A percentile compares a stretch with the other conserved stretches of the same genome.
Evolutionary conservation across 306 rosid species (phyloP).

Genomic region (Lotus japonicus): DNA sequence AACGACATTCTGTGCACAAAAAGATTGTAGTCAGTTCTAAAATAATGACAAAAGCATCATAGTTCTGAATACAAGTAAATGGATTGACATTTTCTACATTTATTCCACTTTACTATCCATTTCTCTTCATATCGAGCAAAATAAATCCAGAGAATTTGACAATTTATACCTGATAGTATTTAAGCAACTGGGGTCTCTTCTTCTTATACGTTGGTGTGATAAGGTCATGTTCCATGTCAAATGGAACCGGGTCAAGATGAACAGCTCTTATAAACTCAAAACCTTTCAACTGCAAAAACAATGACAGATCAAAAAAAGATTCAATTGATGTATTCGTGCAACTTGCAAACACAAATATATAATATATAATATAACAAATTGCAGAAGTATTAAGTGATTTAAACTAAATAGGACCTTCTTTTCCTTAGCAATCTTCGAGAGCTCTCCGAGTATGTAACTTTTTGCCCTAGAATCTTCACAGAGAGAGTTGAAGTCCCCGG

Average conservation of each 20-base stretch:
- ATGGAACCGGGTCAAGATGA: constrained; percentile 86
- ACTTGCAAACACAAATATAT: neutral
- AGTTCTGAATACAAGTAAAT: neutral
- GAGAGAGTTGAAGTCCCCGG: constrained; percentile 50
- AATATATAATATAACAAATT: neutral
- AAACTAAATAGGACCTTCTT: constrained; percentile 52
- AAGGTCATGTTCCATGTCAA: constrained; percentile 88
- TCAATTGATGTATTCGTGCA: constrained; percentile 1
- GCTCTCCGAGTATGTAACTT: constrained; percentile 54
- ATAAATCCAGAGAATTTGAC: neutral
- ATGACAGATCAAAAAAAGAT: constrained; percentile 20
- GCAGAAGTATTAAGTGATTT: neutral
- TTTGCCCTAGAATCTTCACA: constrained; percentile 59
- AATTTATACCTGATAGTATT: constrained; percentile 67
- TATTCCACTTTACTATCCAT: neutral
- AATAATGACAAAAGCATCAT: neutral
- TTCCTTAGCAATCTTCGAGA: constrained; percentile 56
- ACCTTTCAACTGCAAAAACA: constrained; percentile 74
- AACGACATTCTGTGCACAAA: constrained; percentile 41
- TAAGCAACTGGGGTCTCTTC: constrained; percentile 82
- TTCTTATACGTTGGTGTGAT: constrained; percentile 84
- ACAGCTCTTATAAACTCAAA: constrained; percentile 64
- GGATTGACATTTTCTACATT: neutral
- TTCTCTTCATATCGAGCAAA: neutral
- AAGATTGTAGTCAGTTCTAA: constrained; percentile 2